These are phyloP conservation scores for Casaregolazyma suthepensis DNA, from an alignment of 1,139 yeast species.

Conservation along the genomic window DNA sequence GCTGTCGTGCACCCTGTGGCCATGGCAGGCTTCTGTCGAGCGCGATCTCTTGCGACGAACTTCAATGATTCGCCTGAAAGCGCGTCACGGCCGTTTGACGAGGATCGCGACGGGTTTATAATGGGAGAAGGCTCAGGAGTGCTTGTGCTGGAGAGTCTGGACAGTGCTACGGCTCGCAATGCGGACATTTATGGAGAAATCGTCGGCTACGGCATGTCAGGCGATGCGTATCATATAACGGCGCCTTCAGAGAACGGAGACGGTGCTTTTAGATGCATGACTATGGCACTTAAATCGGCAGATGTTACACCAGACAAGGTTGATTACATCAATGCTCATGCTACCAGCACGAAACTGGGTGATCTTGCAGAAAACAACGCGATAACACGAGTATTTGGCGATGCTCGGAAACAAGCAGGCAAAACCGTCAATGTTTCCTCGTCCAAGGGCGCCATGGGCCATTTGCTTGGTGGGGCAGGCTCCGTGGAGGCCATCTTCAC, in stretches of 20 bases:
- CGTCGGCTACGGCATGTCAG: constrained; percentile 81
- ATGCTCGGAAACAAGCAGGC: constrained; percentile 14
- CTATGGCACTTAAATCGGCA: constrained; percentile 57
- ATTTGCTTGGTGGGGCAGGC: constrained; percentile 93
- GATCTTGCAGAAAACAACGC: constrained; percentile 86
- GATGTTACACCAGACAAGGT: constrained; percentile 41
- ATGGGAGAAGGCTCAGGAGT: constrained; percentile 92
- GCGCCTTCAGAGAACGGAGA: constrained; percentile 79
- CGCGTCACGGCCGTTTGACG: constrained; percentile 88
- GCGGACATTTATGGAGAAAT: constrained; percentile 69
- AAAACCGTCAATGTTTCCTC: constrained; percentile 53
- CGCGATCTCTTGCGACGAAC: constrained; percentile 67
- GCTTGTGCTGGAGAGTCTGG: constrained; percentile 65
- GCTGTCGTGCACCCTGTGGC: constrained; percentile 82
- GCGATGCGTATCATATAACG: constrained; percentile 91
- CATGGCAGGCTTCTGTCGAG: constrained; percentile 86
- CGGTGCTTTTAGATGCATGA: constrained; percentile 84
- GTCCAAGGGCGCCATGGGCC: constrained; percentile 91
- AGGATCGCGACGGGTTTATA: constrained; percentile 75
- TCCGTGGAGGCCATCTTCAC: constrained; percentile 87
- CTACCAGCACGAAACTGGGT: constrained; percentile 87
- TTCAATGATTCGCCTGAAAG: constrained; percentile 54
- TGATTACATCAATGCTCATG: constrained; percentile 90
- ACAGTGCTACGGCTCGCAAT: constrained; percentile 66
- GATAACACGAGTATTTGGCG: constrained; percentile 46